Conservation (phyloP, 257 asterid species). For the Gentiana straminea region DNA sequence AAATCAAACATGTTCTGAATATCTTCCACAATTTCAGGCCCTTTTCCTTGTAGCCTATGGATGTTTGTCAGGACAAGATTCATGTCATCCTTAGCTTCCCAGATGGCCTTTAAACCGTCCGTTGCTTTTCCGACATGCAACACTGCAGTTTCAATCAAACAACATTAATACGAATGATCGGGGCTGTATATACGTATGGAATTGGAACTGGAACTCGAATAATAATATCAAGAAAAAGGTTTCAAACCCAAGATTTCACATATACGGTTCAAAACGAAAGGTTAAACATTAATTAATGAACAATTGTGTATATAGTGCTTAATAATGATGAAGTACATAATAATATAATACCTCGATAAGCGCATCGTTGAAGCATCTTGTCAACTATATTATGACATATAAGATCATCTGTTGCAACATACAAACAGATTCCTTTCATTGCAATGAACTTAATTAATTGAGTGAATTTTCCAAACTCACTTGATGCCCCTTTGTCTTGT, state of each 20-base stretch:
- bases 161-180: neutral
- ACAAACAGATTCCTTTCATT: conserved; percentile 35
- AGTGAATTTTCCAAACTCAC: conserved; percentile 11
- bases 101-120: conserved; percentile 30
- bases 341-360: conserved; percentile 38
- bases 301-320: too few species aligned
- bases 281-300: too few species aligned
- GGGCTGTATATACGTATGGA: too few species aligned
- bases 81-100: conserved; percentile 27
- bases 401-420: conserved; percentile 35
- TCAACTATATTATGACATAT: conserved; percentile 27
- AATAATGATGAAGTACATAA: too few species aligned
- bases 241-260: too few species aligned
- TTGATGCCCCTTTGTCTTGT: too few species aligned
- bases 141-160: conserved; percentile 25
- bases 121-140: conserved; percentile 34
- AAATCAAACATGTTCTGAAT: conserved; percentile 23
- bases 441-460: conserved; percentile 10
- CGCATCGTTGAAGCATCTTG: conserved; percentile 38
- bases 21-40: conserved; percentile 17
- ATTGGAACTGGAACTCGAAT: too few species aligned
- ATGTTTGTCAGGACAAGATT: conserved; percentile 46
- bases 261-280: too few species aligned
- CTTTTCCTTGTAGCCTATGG: conserved; percentile 29
- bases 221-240: too few species aligned